Conservation (phyloP, 257 asterid species). For the Fraxinus americana region DNA sequence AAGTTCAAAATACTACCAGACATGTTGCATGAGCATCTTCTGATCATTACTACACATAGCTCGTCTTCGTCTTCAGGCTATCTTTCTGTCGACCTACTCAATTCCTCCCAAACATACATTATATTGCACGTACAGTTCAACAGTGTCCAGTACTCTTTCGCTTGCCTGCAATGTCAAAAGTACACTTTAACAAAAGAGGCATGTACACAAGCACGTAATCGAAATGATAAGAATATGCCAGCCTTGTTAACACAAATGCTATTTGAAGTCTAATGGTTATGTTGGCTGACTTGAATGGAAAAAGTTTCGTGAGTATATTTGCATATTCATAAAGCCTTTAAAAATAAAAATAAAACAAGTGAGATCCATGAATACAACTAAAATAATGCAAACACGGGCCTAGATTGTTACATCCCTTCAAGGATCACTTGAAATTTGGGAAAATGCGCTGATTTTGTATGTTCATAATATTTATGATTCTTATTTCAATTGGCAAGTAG, state of each 20-base stretch:
- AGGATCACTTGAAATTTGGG: neutral
- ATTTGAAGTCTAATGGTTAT: neutral
- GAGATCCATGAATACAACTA: neutral
- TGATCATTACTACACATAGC: neutral
- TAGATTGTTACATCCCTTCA: neutral
- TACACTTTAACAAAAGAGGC: neutral
- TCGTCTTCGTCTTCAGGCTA: neutral
- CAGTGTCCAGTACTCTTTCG: neutral
- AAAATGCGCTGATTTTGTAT: neutral
- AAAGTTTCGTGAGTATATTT: neutral
- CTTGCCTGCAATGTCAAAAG: neutral
- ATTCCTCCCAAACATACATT: neutral
- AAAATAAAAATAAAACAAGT: neutral
- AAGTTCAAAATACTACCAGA: neutral
- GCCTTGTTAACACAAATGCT: neutral
- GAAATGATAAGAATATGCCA: neutral
- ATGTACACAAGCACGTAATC: neutral
- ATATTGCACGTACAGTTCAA: neutral
- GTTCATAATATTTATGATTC: neutral
- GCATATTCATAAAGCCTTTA: neutral
- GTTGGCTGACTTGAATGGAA: neutral
- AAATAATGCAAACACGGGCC: neutral
- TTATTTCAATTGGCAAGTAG: neutral
- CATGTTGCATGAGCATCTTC: constrained; percentile 2
- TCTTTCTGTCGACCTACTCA: neutral